Evolutionary conservation across 306 rosid genomes (phyloP).

Genomic region (Arachis stenosperma): DNA sequence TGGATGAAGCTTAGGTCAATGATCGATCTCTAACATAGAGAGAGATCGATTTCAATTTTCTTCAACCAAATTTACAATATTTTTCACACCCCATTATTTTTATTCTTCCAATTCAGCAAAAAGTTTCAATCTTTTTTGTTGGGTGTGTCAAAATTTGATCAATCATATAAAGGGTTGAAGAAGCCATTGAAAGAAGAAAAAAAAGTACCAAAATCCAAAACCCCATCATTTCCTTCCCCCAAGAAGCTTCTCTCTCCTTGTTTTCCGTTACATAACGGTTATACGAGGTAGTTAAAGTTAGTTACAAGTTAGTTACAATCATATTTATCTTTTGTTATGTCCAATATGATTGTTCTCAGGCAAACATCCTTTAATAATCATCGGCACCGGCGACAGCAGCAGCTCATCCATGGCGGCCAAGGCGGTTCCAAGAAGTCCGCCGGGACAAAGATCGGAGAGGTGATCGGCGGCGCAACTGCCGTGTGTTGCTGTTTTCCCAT

Average conservation of each 20-base stretch:
- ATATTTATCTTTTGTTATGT: constrained; percentile 25
- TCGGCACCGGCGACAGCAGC: constrained; percentile 36
- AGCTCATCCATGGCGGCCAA: constrained; percentile 28
- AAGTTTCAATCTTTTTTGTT: not conserved
- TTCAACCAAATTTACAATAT: not conserved
- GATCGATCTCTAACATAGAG: no score
- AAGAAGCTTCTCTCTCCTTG: not conserved
- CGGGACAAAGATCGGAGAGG: constrained; percentile 57
- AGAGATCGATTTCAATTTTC: not conserved
- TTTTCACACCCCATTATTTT: not conserved
- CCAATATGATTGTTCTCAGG: constrained; percentile 41
- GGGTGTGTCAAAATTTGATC: not conserved
- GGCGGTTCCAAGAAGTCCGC: constrained; percentile 23
- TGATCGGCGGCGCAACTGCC: constrained; percentile 75
- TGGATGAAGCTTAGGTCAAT: not conserved
- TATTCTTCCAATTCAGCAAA: not conserved
- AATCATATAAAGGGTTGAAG: not conserved
- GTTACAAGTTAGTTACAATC: not conserved
- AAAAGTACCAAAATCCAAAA: not conserved
- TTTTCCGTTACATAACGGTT: not conserved
- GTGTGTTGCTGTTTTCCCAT: constrained; percentile 83
- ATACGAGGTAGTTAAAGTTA: not conserved
- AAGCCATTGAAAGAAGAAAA: not conserved
- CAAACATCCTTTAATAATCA: constrained; percentile 8
- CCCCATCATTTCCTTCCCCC: not conserved